Conservation (phyloP, 2,329 filamentous ascomycete species). For the Fusarium nodosum region DNA sequence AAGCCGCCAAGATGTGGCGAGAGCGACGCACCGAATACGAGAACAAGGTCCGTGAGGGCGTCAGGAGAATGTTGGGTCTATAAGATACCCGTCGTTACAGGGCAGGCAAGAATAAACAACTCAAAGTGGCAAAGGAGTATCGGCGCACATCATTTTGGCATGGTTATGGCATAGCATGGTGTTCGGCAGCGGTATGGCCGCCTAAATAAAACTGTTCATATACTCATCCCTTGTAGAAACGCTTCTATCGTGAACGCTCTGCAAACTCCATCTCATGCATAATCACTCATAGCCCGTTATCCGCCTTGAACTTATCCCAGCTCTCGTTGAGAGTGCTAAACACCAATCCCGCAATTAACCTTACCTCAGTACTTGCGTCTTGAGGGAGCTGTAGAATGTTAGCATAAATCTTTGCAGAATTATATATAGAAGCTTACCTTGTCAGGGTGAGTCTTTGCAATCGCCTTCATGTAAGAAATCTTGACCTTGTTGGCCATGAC, state of each 20-base stretch:
- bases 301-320: constrained; percentile 79
- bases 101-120: constrained; percentile 6
- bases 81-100: constrained; percentile 53
- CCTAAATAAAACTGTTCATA: constrained; percentile 45
- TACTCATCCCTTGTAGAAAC: constrained; percentile 38
- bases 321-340: constrained; percentile 79
- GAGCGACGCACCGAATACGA: constrained; percentile 88
- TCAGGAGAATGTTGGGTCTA: constrained; percentile 82
- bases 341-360: constrained; percentile 74
- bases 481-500: constrained; percentile 96
- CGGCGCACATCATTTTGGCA: constrained; percentile 44
- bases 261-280: constrained; percentile 46
- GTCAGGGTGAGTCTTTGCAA: constrained; percentile 97
- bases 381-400: constrained; percentile 67
- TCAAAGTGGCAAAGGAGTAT: constrained; percentile 36
- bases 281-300: constrained; percentile 70
- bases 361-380: constrained; percentile 74
- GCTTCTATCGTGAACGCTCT: constrained; percentile 47
- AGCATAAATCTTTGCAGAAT: constrained; percentile 1
- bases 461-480: constrained; percentile 98
- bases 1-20: constrained; percentile 96
- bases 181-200: constrained; percentile 44
- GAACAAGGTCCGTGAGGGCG: constrained; percentile 84
- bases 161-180: constrained; percentile 47
- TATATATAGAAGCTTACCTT: constrained; percentile 75